A percentile compares a stretch with the other conserved stretches of the same genome.
Conservation (phyloP, 768 basidiomycete genomes). For the Lactarius akahatsu region DNA sequence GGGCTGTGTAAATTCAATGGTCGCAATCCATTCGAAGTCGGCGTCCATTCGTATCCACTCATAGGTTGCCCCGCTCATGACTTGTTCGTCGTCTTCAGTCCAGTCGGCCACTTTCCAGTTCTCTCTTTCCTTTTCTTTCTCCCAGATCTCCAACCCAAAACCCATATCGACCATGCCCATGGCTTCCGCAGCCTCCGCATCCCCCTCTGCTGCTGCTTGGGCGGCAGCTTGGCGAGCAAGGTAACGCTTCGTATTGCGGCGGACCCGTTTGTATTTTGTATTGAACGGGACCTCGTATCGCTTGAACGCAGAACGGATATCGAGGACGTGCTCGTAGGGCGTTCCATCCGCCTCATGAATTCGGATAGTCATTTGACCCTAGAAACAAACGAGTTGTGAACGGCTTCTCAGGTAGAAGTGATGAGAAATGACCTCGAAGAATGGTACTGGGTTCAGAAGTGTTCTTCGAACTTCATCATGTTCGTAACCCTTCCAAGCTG, state of each 20-base stretch:
- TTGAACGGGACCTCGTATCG: conserved; percentile 99
- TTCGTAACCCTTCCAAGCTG: conserved; percentile 66
- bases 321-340: conserved; percentile 96
- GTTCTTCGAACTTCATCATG: conserved; percentile 66
- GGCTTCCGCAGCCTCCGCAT: conserved; percentile 87
- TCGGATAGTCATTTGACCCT: conserved; percentile 98
- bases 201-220: conserved; percentile 89
- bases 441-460: conserved; percentile 73
- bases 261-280: conserved; percentile 96
- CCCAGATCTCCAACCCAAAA: conserved; percentile 93
- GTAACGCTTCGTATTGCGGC: conserved; percentile 94
- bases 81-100: conserved; percentile 93
- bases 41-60: conserved; percentile 99
- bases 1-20: conserved; percentile 88
- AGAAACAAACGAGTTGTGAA: conserved; percentile 6
- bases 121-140: conserved; percentile 88
- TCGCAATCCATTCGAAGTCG: conserved; percentile 98
- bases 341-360: conserved; percentile 99
- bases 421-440: conserved; percentile 71
- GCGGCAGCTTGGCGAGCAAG: conserved; percentile 90
- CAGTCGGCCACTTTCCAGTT: conserved; percentile 98
- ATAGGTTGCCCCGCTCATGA: conserved; percentile 94
- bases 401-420: background rate
- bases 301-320: conserved; percentile 83
- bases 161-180: conserved; percentile 94